phyloP scores from a whole-genome alignment of 192 early-diverging fungal genomes.

The Gaertneriomyces semiglobifer region DNA sequence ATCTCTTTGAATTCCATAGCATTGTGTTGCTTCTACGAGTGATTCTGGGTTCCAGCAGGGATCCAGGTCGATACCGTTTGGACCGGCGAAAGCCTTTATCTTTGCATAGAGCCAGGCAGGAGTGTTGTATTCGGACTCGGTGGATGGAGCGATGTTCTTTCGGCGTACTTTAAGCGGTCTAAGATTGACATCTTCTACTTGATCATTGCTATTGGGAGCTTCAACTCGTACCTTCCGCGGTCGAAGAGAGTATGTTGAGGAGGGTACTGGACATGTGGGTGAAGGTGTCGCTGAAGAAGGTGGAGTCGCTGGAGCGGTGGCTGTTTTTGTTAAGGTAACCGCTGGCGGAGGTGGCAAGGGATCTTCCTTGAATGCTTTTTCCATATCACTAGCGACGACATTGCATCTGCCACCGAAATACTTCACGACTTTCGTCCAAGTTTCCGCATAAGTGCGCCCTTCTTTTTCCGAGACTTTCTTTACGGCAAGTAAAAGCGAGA shows the following conservation, averaged over 20 bases:
- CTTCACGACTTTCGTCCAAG: not conserved
- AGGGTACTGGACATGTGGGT: not conserved
- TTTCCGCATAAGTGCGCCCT: too few species aligned
- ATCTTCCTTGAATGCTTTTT: not conserved
- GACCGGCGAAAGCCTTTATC: not conserved
- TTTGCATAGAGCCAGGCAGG: slow-evolving; percentile 1
- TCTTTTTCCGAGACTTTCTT: not conserved
- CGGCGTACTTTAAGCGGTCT: too few species aligned
- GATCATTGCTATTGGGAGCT: not conserved
- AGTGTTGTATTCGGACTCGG: not conserved
- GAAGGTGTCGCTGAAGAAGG: not conserved
- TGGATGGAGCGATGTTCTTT: not conserved
- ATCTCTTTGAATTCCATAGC: slow-evolving; percentile 6
- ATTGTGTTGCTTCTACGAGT: not conserved
- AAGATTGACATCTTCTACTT: not conserved
- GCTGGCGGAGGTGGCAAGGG: not conserved
- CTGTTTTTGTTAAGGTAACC: not conserved
- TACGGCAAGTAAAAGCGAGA: not conserved
- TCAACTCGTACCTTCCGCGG: not conserved
- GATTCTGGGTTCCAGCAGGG: slow-evolving; percentile 4
- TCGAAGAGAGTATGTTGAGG: not conserved
- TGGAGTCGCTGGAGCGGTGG: not conserved
- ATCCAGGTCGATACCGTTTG: slow-evolving; percentile 11
- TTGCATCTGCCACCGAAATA: not conserved
- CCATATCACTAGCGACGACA: not conserved